Percentiles rank a stretch among this genome's conserved stretches.
Evolutionary conservation across 2,329 filamentous ascomycete species (phyloP).

Genomic region (Pseudogymnoascus sp.): DNA sequence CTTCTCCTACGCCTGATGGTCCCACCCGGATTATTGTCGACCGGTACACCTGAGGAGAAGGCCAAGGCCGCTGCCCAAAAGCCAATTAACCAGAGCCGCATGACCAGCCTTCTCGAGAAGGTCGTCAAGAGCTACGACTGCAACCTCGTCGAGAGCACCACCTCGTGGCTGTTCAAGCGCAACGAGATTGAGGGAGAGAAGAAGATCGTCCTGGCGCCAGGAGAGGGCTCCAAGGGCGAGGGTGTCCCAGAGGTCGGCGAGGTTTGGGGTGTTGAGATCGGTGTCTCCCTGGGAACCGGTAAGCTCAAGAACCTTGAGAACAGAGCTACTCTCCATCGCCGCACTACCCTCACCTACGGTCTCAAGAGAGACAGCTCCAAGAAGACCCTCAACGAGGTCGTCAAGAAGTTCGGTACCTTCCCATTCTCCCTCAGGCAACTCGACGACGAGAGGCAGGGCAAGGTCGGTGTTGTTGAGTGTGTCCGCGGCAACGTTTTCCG

Average conservation of each 20-base stretch:
- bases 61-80: conserved; percentile 79
- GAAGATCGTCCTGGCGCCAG: conserved; percentile 88
- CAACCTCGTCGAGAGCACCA: conserved; percentile 94
- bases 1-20: conserved; percentile 83
- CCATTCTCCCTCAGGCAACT: conserved; percentile 96
- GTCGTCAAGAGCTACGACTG: conserved; percentile 83
- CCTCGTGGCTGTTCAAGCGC: conserved; percentile 90
- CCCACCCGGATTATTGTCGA: conserved; percentile 75
- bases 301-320: conserved; percentile 91
- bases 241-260: conserved; percentile 81
- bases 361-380: conserved; percentile 91
- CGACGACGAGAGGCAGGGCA: conserved; percentile 88
- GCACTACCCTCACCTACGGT: conserved; percentile 82
- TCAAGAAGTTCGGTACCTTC: conserved; percentile 96
- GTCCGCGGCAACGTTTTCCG: conserved; percentile 87
- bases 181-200: conserved; percentile 89
- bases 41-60: conserved; percentile 89
- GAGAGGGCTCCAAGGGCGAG: conserved; percentile 83
- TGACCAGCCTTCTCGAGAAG: conserved; percentile 82
- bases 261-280: conserved; percentile 96
- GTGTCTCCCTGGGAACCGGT: conserved; percentile 79
- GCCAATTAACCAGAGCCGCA: conserved; percentile 75
- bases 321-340: conserved; percentile 83
- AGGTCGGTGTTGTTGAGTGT: conserved; percentile 95
- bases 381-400: conserved; percentile 85